Evolutionary conservation across 495 filamentous ascomycete species (phyloP).

Genomic region (Elasticomyces elasticus): DNA sequence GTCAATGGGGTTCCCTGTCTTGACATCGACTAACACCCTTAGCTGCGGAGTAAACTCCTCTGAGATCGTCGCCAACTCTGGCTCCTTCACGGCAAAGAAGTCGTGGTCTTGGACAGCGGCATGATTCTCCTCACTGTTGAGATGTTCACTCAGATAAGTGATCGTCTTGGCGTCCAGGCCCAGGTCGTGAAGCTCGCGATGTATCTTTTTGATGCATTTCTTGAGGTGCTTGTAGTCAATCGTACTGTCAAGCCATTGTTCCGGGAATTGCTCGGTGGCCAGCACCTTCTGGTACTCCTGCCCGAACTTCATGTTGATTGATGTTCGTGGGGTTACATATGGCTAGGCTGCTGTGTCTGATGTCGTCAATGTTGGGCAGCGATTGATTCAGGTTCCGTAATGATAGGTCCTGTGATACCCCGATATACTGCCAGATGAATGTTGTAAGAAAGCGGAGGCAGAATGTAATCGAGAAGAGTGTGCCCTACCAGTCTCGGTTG

Average conservation of each 20-base stretch:
- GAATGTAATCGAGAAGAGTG: too few species aligned
- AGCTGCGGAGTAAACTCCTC: conserved; percentile 47
- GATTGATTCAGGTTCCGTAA: background rate
- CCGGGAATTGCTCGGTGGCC: conserved; percentile 45
- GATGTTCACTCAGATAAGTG: conserved; percentile 33
- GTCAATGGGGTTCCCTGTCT: conserved; percentile 45
- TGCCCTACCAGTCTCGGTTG: too few species aligned
- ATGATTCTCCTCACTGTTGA: background rate
- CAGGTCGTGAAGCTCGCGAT: conserved; percentile 47
- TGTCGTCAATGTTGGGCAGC: background rate
- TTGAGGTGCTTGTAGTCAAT: conserved; percentile 66
- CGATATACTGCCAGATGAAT: too few species aligned
- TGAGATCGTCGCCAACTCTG: conserved; percentile 9
- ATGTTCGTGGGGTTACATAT: conserved; percentile 6
- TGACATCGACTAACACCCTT: conserved; percentile 44
- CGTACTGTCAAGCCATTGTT: conserved; percentile 57
- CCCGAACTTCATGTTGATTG: conserved; percentile 59
- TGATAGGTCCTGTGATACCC: background rate
- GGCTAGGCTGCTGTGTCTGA: background rate
- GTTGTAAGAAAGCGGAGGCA: background rate
- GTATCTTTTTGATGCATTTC: conserved; percentile 61
- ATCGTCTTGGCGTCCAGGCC: conserved; percentile 55
- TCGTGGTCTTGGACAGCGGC: background rate
- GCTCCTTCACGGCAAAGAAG: conserved; percentile 11
- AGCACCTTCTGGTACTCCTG: conserved; percentile 54